Evolutionary conservation across 192 early-diverging fungal species (phyloP).

Genomic region (Jimgerdemannia lactiflua): DNA sequence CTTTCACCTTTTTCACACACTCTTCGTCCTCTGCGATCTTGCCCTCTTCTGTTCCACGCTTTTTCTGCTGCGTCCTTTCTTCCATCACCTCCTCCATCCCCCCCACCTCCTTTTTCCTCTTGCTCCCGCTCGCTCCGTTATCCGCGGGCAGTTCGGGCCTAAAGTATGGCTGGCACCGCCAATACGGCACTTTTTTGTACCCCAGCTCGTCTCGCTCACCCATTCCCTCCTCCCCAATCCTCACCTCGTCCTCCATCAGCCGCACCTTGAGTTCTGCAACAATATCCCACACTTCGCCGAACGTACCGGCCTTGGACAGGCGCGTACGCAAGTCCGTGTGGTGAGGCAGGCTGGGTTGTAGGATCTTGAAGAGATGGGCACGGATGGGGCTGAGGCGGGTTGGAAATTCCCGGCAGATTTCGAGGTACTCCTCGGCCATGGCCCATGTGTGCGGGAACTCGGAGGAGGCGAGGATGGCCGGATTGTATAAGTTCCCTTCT

Average conservation of each 20-base stretch:
- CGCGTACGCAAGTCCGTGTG: constrained; percentile 79
- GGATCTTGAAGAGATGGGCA: constrained; percentile 94
- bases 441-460: constrained; percentile 67
- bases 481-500: constrained; percentile 85
- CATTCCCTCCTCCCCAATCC: constrained; percentile 25
- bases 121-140: constrained; percentile 13
- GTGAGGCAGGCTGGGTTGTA: constrained; percentile 66
- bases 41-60: background rate
- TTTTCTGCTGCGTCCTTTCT: background rate
- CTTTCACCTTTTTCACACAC: background rate
- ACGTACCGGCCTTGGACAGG: constrained; percentile 55
- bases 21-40: background rate
- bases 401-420: constrained; percentile 68
- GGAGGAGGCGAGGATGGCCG: constrained; percentile 68
- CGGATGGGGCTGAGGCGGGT: constrained; percentile 66
- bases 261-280: constrained; percentile 55
- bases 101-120: constrained; percentile 12
- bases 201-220: constrained; percentile 28
- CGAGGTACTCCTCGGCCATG: constrained; percentile 86
- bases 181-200: constrained; percentile 39
- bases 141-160: constrained; percentile 39
- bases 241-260: constrained; percentile 33
- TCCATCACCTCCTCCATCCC: background rate
- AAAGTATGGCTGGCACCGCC: constrained; percentile 59
- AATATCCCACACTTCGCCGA: constrained; percentile 60